Base-by-base conservation (phyloP, 495 filamentous ascomycete genomes). In the Pseudomonodictys pantanalensis region DNA sequence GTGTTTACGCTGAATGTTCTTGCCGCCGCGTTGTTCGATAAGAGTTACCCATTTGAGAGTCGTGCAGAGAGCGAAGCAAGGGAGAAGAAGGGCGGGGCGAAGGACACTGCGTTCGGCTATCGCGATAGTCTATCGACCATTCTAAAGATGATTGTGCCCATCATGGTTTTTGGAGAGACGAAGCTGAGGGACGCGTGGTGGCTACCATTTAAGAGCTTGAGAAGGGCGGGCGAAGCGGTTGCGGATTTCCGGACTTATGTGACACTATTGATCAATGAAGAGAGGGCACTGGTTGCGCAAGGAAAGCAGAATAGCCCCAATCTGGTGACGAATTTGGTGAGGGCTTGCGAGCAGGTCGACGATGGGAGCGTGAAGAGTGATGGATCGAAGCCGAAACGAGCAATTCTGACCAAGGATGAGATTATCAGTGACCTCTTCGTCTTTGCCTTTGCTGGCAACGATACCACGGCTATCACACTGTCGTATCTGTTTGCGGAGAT, bases 1-100 rank as follows among this genome's bases (percentile, higher is more conserved):
- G 77, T 75, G 6, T 64, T 81, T 2, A 71, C 75, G 1, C 63
- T 82, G 25, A 71, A 80, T 65, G 71, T 81, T 2, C 61, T 82
- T 3, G 72, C 75, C 22, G 43, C 64, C 24, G 74, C 75, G 20
- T 73, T 75, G 1, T 80, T 80, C 45, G 71, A 73, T 12, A 76
- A 77, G 44, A 67, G 68, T 28, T 72, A 68, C 71, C 54, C 71
- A 54, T 73, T 72, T 60, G 39, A 68, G 42, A 32, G 65, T 51
- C 55, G 30, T 64, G 15, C 38, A 12, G 51, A 65, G 26, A 25
- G 18, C n/a, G 45, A 65, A 35, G 28, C 38, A 11, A 23, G 23
- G 10, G 11, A 47, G 7, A 23, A 33, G 5, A 20, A 2, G 15
- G 5, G 17, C 8, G 35, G 52, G 1, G 23, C 9, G 4, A 17